phyloP scores from a whole-genome alignment of 2,329 filamentous ascomycete genomes.

The Cladophialophora exuberans region DNA sequence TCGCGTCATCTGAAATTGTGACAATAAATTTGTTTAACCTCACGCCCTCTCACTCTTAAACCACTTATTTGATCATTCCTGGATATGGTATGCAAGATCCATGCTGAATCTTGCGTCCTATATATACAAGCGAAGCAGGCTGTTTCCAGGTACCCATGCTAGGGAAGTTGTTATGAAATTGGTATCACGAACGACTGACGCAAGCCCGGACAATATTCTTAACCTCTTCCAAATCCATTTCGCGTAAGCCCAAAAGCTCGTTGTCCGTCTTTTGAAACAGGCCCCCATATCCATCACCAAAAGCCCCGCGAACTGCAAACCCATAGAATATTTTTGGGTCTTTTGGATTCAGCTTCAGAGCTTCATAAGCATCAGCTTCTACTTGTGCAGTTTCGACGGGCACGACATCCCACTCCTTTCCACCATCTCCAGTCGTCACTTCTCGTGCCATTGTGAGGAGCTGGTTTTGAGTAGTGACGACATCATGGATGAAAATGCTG shows the following conservation, averaged over 20 bases:
- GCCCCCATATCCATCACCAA: slow-evolving; percentile 38
- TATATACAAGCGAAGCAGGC: no score
- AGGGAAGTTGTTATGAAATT: background rate
- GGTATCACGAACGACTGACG: background rate
- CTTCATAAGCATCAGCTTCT: slow-evolving; percentile 35
- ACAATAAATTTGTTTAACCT: no score
- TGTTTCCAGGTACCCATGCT: background rate
- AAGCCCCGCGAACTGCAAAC: slow-evolving; percentile 35
- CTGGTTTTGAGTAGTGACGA: slow-evolving; percentile 50
- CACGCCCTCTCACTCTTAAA: no score
- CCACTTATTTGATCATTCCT: no score
- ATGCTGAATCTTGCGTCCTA: no score
- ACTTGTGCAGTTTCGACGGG: background rate
- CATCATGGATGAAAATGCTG: slow-evolving; percentile 49
- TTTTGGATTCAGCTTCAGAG: slow-evolving; percentile 37
- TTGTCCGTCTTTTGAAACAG: slow-evolving; percentile 41
- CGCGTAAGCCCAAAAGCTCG: slow-evolving; percentile 42
- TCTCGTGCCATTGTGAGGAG: slow-evolving; percentile 41
- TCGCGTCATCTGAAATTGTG: no score
- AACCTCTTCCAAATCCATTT: slow-evolving; percentile 40
- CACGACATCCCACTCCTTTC: slow-evolving; percentile 16
- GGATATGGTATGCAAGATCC: no score
- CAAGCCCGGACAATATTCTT: slow-evolving; percentile 31
- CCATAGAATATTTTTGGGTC: slow-evolving; percentile 36
- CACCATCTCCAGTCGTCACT: slow-evolving; percentile 33